Evolutionary conservation across 192 early-diverging fungal species (phyloP), one percentile per base, ranked within the genome.

Genomic region (Mortierella claussenii): DNA sequence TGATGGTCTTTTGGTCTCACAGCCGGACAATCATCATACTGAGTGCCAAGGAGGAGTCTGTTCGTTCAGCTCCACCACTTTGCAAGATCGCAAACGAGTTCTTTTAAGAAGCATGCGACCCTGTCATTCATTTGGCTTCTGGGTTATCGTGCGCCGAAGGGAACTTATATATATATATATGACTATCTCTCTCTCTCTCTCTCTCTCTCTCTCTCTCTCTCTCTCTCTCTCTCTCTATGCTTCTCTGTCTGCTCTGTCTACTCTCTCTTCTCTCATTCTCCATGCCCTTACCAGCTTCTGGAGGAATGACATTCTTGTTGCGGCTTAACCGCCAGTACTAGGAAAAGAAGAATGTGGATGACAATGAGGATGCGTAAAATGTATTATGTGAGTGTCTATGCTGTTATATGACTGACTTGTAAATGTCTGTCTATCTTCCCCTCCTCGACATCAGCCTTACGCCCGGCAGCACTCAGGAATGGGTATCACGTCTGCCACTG

Each of bases 41-140:
- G 69, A 62, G 69, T 74, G 69, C 69, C 69, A 74, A 63, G 69
- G 69, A 34, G 34, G 33, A 50, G 50, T 48, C 61, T n/a, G n/a
- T n/a, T n/a, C n/a, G n/a, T n/a, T 74, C 44, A 63, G 52, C 53
- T 40, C 51, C 40, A 58, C 69, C 69, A 74, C 69, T 65, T 74
- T 74, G 69, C 69, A 64, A 74, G 61, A 74, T 63, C 27, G 60
- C 21, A 68, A 70, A 36, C 15, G 44, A 59, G 55, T 74, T 59
- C 40, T 65, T 65, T 65, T 45, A 74, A 74, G 69, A 74, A 74
- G 62, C 69, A 59, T 34, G 69, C 69, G 61, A 54, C 62, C 40
- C 69, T 65, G 69, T 74, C 69, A 74, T 74, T 74, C 54, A 27
- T 50, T 74, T 74, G 69, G 69, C 69, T 53, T 65, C 23, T 74